Conservation (phyloP, 1,284 basidiomycete genomes). For the Fomitopsis pinicola region DNA sequence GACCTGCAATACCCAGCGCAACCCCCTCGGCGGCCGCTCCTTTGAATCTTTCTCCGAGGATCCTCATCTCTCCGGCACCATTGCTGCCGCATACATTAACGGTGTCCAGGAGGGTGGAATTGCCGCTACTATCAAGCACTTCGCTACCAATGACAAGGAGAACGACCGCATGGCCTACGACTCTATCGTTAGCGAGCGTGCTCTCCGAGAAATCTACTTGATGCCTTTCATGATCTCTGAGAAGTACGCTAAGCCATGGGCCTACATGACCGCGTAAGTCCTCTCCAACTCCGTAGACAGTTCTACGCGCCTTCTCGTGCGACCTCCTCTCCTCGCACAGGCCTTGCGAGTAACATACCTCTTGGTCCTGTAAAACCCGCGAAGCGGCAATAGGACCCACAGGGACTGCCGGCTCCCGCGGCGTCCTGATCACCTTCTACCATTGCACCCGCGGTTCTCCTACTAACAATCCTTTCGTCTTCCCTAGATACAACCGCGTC, state of each 20-base stretch:
- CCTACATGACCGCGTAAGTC: constrained; percentile 67
- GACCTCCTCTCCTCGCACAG: neutral
- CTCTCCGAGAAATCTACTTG: constrained; percentile 79
- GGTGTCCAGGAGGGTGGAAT: constrained; percentile 72
- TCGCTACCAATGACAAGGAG: constrained; percentile 72
- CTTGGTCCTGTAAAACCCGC: neutral
- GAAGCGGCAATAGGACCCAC: neutral
- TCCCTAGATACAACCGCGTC: constrained; percentile 57
- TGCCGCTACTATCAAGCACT: constrained; percentile 71
- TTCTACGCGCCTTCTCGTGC: neutral
- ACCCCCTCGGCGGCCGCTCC: constrained; percentile 70
- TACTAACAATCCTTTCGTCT: neutral
- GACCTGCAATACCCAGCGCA: constrained; percentile 78
- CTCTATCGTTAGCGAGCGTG: constrained; percentile 59
- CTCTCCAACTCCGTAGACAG: neutral
- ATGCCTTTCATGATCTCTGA: constrained; percentile 75
- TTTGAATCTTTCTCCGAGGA: constrained; percentile 84
- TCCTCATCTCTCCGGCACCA: constrained; percentile 63
- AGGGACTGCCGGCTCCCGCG: neutral
- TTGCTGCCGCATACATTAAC: constrained; percentile 69
- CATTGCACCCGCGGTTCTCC: neutral
- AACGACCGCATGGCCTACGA: constrained; percentile 63
- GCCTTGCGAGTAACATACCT: neutral
- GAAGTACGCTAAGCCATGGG: constrained; percentile 66
- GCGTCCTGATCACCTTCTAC: neutral